These are phyloP conservation scores for Sporothrix protearum DNA, from an alignment of 2,329 filamentous ascomycete species.

Conservation along the genomic window DNA sequence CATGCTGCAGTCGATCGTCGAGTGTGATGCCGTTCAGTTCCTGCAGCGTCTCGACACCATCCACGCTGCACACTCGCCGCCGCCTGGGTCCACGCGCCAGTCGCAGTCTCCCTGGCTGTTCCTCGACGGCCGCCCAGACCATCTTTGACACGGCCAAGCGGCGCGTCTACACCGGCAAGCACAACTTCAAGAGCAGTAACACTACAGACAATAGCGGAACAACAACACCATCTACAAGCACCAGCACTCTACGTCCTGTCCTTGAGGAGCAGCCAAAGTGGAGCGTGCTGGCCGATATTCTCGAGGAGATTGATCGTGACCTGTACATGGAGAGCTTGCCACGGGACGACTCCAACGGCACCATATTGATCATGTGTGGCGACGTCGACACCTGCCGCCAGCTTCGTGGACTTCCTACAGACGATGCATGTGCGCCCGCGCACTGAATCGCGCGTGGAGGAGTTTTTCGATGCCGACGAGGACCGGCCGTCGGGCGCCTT, in stretches of 20 bases:
- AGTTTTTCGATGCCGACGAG: slow-evolving; percentile 50
- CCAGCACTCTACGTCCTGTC: slow-evolving; percentile 69
- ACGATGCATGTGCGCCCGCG: slow-evolving; percentile 74
- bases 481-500: slow-evolving; percentile 70
- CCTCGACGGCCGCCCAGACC: slow-evolving; percentile 87
- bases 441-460: slow-evolving; percentile 44
- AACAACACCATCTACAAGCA: slow-evolving; percentile 36
- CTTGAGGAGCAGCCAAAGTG: slow-evolving; percentile 96
- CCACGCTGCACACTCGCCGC: slow-evolving; percentile 81
- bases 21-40: slow-evolving; percentile 86
- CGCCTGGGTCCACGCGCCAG: slow-evolving; percentile 80
- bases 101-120: slow-evolving; percentile 96
- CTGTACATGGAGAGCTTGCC: slow-evolving; percentile 72
- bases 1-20: slow-evolving; percentile 76
- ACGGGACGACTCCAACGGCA: slow-evolving; percentile 82
- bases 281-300: slow-evolving; percentile 78
- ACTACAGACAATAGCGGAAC: slow-evolving; percentile 36
- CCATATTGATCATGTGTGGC: slow-evolving; percentile 91
- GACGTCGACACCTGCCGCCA: slow-evolving; percentile 84
- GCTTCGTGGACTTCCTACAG: slow-evolving; percentile 84
- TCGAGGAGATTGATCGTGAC: slow-evolving; percentile 86
- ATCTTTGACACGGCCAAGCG: slow-evolving; percentile 88
- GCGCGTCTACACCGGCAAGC: slow-evolving; percentile 74
- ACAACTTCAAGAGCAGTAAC: slow-evolving; percentile 48
- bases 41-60: slow-evolving; percentile 93